Conservation (phyloP, 805 yeast genomes). For the Saturnispora hagleri region DNA sequence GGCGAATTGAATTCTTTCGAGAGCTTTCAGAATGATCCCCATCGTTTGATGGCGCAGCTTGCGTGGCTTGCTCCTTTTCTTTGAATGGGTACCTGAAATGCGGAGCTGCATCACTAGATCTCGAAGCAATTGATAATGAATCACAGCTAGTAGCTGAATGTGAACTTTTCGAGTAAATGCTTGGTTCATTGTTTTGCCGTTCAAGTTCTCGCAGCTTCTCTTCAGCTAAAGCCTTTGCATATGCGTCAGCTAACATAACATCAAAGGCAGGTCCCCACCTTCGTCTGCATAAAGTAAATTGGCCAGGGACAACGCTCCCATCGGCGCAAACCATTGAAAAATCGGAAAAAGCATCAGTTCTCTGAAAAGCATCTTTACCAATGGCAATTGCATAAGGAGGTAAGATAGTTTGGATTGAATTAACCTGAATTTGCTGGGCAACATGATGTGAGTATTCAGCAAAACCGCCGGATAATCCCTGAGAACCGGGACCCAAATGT, state of each 20-base stretch:
- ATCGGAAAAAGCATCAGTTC: slow-evolving; percentile 57
- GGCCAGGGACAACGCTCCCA: slow-evolving; percentile 59
- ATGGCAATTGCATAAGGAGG: slow-evolving; percentile 72
- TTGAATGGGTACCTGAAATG: slow-evolving; percentile 66
- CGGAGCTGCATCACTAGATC: slow-evolving; percentile 29
- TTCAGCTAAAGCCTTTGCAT: slow-evolving; percentile 45
- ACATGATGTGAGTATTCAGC: slow-evolving; percentile 67
- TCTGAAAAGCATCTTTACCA: slow-evolving; percentile 65
- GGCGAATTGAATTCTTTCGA: slow-evolving; percentile 13
- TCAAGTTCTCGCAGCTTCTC: slow-evolving; percentile 2
- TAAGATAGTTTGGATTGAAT: slow-evolving; percentile 59
- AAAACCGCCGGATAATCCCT: slow-evolving; percentile 31
- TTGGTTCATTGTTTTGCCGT: not conserved
- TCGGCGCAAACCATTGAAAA: slow-evolving; percentile 63
- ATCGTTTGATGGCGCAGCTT: not conserved
- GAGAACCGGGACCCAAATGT: not conserved
- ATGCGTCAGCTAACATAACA: slow-evolving; percentile 50
- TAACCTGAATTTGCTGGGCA: slow-evolving; percentile 60
- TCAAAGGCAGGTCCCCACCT: slow-evolving; percentile 75
- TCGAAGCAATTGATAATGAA: slow-evolving; percentile 9
- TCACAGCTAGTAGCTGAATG: slow-evolving; percentile 9
- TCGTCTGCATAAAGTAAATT: slow-evolving; percentile 50
- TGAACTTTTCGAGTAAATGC: slow-evolving; percentile 1
- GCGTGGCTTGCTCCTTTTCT: slow-evolving; percentile 26
- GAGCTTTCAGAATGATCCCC: slow-evolving; percentile 15